These are phyloP conservation scores for Melaleuca quinquenervia DNA, from an alignment of 345 rosid species.

Conservation along the genomic window DNA sequence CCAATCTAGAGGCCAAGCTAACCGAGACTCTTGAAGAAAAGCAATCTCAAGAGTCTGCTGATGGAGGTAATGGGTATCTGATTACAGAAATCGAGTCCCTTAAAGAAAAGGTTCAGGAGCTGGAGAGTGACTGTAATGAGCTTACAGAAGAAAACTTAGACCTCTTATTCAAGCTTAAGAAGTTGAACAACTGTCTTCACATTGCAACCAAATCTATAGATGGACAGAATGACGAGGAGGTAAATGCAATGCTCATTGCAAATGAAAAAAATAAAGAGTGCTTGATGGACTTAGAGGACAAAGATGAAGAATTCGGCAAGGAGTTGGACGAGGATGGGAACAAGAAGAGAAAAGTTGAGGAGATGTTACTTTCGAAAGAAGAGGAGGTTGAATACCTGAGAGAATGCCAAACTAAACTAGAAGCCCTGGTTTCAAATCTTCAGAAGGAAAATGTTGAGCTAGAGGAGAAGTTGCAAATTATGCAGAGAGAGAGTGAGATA, in stretches of 20 bases:
- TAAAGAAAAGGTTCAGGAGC: slow-evolving; percentile 34
- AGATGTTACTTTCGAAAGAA: slow-evolving; percentile 20
- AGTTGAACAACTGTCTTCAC: neutral
- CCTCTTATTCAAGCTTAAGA: slow-evolving; percentile 33
- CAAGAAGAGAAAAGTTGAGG: slow-evolving; percentile 20
- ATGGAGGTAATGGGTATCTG: slow-evolving; percentile 1
- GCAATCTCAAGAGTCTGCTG: slow-evolving; percentile 2
- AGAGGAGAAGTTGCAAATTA: slow-evolving; percentile 19
- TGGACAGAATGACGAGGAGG: slow-evolving; percentile 9
- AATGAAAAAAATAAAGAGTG: slow-evolving; percentile 2
- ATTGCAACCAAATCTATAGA: neutral
- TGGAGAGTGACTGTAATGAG: slow-evolving; percentile 50
- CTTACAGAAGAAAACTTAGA: slow-evolving; percentile 55
- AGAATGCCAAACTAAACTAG: slow-evolving; percentile 4
- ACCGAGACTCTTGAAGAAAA: slow-evolving; percentile 5
- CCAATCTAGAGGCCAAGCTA: slow-evolving; percentile 18
- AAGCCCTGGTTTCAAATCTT: slow-evolving; percentile 20
- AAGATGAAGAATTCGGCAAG: slow-evolving; percentile 12
- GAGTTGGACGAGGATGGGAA: slow-evolving; percentile 10
- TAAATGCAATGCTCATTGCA: slow-evolving; percentile 5
- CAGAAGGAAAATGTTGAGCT: slow-evolving; percentile 21
- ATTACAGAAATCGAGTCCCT: slow-evolving; percentile 26
- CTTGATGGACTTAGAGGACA: slow-evolving; percentile 14
- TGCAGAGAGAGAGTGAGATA: slow-evolving; percentile 17
- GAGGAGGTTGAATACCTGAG: slow-evolving; percentile 22